Evolutionary conservation across 108 stramenopile species (phyloP), one percentile per base, ranked within the genome.

Genomic region (Discostella stelligeroides): DNA sequence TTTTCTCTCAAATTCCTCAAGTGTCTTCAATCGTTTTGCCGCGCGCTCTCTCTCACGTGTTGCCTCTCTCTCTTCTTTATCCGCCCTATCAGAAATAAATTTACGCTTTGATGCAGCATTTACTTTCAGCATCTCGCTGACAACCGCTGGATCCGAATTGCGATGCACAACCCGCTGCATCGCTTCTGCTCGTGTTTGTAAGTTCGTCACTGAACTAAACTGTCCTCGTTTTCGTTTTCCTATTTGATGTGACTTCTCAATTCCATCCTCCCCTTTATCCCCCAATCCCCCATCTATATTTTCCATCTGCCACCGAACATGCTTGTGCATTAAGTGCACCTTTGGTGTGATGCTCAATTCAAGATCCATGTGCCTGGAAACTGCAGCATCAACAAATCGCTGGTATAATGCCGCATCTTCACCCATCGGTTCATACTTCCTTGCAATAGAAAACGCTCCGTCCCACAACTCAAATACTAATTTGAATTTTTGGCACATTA

Each of bases 181-280:
- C 6, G 57, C 27, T 37, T 11, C 34, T 2, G 57, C 57, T 11
- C 57, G 11, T 4, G 10, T 37, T 10, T 11, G 9, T 59, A 34
- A 17, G 30, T 59, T 29, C 12, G 27, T 34, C 10, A 59, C 34
- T 30, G 29, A 37, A 2, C 29, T 1, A 37, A 59, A 59, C 37
- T 29, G 28, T 17, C 2, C 9, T 14, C 57, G 27, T 7, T 30
- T 10, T 14, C 28, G 6, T 6, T 1, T 11, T 4, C 57, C 57
- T 14, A 13, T n/a, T 29, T 59, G 57, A 59, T 59, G 57, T 18
- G 28, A n/a, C 11, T 2, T 10, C 57, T 59, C 57, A 11, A 59
- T 7, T 30, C 57, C 27, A 59, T 59, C 57, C 29, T 59, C 57
- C 57, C 6, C 37, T n/a, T 59, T 59, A 20, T 59, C 29, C 1